Conservation (phyloP, 768 basidiomycete genomes). For the Pleurotus sapidus region DNA sequence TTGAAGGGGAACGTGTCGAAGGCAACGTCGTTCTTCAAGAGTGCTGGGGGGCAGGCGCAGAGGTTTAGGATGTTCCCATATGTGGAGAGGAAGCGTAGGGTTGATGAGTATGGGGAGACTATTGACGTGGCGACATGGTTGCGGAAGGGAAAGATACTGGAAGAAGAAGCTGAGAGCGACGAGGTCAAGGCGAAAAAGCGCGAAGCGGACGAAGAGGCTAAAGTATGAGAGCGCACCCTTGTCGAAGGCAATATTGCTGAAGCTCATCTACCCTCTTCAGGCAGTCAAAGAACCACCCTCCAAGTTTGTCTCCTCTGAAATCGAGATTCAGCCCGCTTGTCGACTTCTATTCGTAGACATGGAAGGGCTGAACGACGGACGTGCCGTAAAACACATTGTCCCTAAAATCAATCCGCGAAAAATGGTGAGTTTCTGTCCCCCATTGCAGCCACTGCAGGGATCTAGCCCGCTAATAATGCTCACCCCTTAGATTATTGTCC, state of each 20-base stretch:
- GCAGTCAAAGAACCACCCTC: constrained; percentile 71
- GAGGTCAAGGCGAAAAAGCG: constrained; percentile 72
- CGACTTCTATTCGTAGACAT: constrained; percentile 90
- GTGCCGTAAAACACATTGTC: constrained; percentile 94
- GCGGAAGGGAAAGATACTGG: constrained; percentile 84
- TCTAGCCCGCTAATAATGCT: no score
- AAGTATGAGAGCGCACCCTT: constrained; percentile 43
- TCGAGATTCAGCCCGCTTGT: constrained; percentile 82
- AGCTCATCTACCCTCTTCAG: neutral
- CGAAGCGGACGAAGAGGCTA: constrained; percentile 76
- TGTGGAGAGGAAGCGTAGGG: constrained; percentile 85
- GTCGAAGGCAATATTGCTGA: no score
- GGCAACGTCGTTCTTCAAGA: constrained; percentile 85
- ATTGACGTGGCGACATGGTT: constrained; percentile 97
- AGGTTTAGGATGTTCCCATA: constrained; percentile 98
- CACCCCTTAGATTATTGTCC: constrained; percentile 77
- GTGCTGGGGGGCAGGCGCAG: constrained; percentile 62
- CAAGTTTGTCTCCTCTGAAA: constrained; percentile 77
- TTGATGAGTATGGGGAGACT: constrained; percentile 95
- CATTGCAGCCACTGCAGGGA: neutral
- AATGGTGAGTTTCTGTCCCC: constrained; percentile 53
- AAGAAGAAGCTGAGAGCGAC: constrained; percentile 85
- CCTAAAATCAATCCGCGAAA: constrained; percentile 96
- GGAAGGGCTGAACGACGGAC: constrained; percentile 95
- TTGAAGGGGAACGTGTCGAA: constrained; percentile 94